A percentile compares a stretch with the other conserved stretches of the same genome.
Conservation (phyloP, 306 rosid species). For the Citrullus colocynthis region DNA sequence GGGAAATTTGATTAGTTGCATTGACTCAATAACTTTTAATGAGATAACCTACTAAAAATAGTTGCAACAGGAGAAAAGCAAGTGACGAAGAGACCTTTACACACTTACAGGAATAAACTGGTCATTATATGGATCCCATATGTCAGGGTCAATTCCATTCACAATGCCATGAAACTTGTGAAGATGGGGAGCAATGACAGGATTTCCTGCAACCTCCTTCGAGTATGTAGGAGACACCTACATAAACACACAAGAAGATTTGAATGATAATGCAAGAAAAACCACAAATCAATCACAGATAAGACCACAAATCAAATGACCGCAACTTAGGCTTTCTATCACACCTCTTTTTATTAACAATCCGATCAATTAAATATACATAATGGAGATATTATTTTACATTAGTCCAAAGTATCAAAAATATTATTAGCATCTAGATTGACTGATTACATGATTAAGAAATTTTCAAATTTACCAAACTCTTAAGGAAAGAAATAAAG, state of each 20-base stretch:
- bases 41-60: neutral
- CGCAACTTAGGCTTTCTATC: neutral
- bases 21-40: neutral
- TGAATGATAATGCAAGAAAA: neutral
- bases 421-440: neutral
- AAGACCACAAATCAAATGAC: neutral
- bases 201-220: slow-evolving; percentile 71
- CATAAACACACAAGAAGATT: slow-evolving; percentile 9
- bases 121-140: slow-evolving; percentile 91
- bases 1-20: neutral
- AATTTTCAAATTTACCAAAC: neutral
- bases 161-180: slow-evolving; percentile 89
- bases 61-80: neutral
- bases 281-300: neutral
- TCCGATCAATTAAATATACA: neutral
- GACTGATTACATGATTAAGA: neutral
- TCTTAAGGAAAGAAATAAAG: neutral
- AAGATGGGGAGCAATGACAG: slow-evolving; percentile 55
- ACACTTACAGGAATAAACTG: slow-evolving; percentile 75
- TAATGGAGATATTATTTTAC: neutral
- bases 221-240: slow-evolving; percentile 86
- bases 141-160: slow-evolving; percentile 92
- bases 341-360: neutral
- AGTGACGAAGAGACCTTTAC: neutral
- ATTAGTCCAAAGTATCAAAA: neutral